Evolutionary conservation across 1,284 basidiomycete genomes (phyloP), one percentile per base, ranked within the genome.

Genomic region (Rugosomyces carneus): DNA sequence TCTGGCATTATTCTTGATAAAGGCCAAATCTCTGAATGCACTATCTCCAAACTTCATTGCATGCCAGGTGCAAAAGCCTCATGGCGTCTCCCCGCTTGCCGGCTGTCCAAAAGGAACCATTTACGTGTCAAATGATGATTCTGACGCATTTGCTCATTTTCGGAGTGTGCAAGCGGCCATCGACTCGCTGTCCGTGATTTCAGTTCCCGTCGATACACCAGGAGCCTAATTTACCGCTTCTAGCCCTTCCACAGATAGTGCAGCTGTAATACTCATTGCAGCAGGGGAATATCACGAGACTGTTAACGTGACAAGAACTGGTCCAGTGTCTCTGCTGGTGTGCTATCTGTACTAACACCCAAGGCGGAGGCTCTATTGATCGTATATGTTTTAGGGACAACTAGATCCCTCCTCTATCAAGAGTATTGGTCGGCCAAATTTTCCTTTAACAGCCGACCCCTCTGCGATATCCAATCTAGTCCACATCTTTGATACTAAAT

Each of bases 241-340:
- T 34, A 80, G 76, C 19, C 68, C 72, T 0, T 52, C 66, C 21
- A 55, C 60, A 15, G 69, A 66, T 4, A 31, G 52, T 5, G 71
- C 31, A 15, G 31, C 69, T 0, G 64, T 63, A 9, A 79, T 85
- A 35, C 69, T 84, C n/a, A 68, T 85, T 34, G 80, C 71, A 2
- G 66, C 66, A 42, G 83, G 82, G n/a, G 65, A 75, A 42, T 85
- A 84, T 52, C 71, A 73, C 37, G 82, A 84, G 58, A 72, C 68
- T 0, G 58, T 84, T 2, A 81, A 79, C 41, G 63, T 84, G 13
- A 75, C 78, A 1, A 65, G 78, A 26, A 61, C 60, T 42, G 76
- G 62, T 0, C 74, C 80, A n/a, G 55, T 82, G 16, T 80, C 73
- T 0, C 60, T 84, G 8, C 64, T 84, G 26, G 79, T 78, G 52